Evolutionary conservation across 768 basidiomycete genomes (phyloP), one percentile per base, ranked within the genome.

Genomic region (Russula earlei): DNA sequence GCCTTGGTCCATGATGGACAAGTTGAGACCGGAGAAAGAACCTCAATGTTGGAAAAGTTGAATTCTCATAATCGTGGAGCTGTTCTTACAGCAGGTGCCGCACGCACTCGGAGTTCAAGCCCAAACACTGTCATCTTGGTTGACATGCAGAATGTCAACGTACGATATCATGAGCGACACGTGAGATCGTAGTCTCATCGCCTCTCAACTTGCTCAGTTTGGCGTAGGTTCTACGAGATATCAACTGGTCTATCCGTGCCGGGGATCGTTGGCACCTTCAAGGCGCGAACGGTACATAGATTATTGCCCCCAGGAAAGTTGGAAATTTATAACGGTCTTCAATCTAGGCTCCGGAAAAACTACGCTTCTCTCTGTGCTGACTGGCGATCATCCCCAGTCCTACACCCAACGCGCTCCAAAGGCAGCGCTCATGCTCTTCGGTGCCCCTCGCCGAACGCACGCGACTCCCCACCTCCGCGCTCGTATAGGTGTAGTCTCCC

Each of bases 331-430:
- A 27, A 46, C 29, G 5, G 29, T 24, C 40, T 15, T 38, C 25
- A 5, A 14, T 19, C 22, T 64, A 90, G 89, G 95, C 43, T 92
- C 91, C 34, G 34, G 34, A 4, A 36, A 36, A 36, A 36, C 34
- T 14, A 36, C 34, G 34, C 34, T 36, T 11, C 15, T 36, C 20
- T 84, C 94, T 17, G 69, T 97, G 29, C 72, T 99, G 37, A 91
- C 91, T 0, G 95, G 95, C 24, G 92, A 95, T 66, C 95, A 98
- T 68, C 95, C 95, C 0, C 90, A 92, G 59, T 97, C 95, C 1
- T 98, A 87, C 72, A 84, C 84, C 5, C 88, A 91, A 65, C 67
- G 68, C 25, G 47, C 46, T 0, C 66, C 68, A 19, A 38, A 43
- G 68, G 59, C 76, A 55, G 71, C 72, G 24, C 74, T 90, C 17